phyloP scores from a whole-genome alignment of 495 filamentous ascomycete species.

The Aspergillus ellipticus region DNA sequence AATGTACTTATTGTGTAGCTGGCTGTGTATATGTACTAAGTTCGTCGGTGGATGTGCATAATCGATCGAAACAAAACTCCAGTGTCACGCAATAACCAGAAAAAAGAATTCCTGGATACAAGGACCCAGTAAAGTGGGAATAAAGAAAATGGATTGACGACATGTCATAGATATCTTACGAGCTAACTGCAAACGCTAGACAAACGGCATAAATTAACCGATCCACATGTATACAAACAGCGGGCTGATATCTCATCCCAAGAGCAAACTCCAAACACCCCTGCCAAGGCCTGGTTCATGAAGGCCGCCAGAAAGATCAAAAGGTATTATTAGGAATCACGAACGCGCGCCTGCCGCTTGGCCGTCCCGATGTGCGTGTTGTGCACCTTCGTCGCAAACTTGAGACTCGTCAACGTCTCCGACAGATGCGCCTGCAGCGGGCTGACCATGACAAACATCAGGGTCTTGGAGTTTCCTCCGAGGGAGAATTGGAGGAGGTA shows the following conservation, averaged over 20 bases:
- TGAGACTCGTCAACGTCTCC: conserved; percentile 91
- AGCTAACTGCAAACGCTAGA: too few relatives aligned
- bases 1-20: too few relatives aligned
- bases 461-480: conserved; percentile 91
- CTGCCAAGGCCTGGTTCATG: conserved; percentile 30
- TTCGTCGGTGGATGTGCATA: too few relatives aligned
- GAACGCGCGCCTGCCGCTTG: conserved; percentile 66
- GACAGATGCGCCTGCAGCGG: conserved; percentile 86
- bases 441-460: conserved; percentile 99
- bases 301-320: conserved; percentile 25
- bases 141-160: too few relatives aligned
- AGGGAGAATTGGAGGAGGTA: conserved; percentile 94
- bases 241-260: not conserved
- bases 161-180: too few relatives aligned
- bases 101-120: too few relatives aligned
- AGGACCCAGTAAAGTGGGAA: too few relatives aligned
- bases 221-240: not conserved
- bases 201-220: too few relatives aligned
- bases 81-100: too few relatives aligned
- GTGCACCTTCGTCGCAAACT: conserved; percentile 94
- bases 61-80: too few relatives aligned
- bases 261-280: not conserved
- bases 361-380: conserved; percentile 88
- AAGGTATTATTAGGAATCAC: conserved; percentile 39
- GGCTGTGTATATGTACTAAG: too few relatives aligned